These are phyloP conservation scores for Paracoccidioides lutzii DNA, from an alignment of 2,329 filamentous ascomycete genomes.

Conservation along the genomic window DNA sequence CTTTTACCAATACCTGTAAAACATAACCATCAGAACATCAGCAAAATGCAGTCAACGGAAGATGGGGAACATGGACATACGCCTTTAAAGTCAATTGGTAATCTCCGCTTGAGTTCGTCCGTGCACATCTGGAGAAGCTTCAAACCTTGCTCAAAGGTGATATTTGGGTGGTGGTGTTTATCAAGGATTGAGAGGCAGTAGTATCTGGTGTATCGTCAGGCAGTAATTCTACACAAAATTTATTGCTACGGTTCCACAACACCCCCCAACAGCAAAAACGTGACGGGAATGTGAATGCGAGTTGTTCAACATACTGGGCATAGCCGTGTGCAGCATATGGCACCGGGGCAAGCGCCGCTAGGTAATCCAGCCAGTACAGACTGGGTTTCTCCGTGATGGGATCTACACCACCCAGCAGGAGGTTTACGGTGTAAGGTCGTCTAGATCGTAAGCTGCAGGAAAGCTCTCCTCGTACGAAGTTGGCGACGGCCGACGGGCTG, in stretches of 20 bases:
- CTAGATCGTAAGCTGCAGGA: slow-evolving; percentile 80
- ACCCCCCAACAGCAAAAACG: background rate
- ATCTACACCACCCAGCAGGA: slow-evolving; percentile 87
- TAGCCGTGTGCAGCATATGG: slow-evolving; percentile 97
- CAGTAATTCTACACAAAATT: background rate
- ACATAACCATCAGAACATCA: slow-evolving; percentile 10
- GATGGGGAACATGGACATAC: slow-evolving; percentile 38
- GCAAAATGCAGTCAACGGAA: background rate
- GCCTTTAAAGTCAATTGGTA: slow-evolving; percentile 98
- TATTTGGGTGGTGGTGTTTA: slow-evolving; percentile 96
- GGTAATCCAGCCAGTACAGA: slow-evolving; percentile 95
- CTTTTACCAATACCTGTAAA: slow-evolving; percentile 55
- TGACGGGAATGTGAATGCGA: background rate
- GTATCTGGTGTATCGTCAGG: slow-evolving; percentile 45
- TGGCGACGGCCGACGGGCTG: slow-evolving; percentile 73
- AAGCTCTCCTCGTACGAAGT: slow-evolving; percentile 89
- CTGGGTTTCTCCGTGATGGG: slow-evolving; percentile 81
- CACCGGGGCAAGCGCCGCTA: slow-evolving; percentile 73
- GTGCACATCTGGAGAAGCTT: slow-evolving; percentile 91
- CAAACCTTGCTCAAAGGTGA: slow-evolving; percentile 74
- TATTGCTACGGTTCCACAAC: background rate
- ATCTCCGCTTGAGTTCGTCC: slow-evolving; percentile 88
- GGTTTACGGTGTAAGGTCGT: slow-evolving; percentile 93
- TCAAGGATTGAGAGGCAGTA: slow-evolving; percentile 96
- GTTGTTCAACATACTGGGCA: slow-evolving; percentile 57